A percentile compares a stretch with the other conserved stretches of the same genome.
Evolutionary conservation across 2,329 filamentous ascomycete genomes (phyloP).

Genomic region (Hymenoscyphus infarciens): DNA sequence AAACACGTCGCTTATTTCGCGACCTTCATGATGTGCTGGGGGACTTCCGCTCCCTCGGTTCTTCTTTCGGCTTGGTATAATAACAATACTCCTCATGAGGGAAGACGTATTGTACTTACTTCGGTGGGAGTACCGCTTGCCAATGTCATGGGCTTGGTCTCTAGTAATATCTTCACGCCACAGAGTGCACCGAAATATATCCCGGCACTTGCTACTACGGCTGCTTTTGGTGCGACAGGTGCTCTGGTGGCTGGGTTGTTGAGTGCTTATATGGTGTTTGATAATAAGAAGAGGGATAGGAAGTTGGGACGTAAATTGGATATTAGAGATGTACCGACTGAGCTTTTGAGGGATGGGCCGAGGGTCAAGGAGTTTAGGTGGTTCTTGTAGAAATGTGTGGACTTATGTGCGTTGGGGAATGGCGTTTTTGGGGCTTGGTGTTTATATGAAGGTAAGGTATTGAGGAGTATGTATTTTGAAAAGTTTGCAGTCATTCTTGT

Average conservation of each 20-base stretch:
- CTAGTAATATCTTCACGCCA: slow-evolving; percentile 63
- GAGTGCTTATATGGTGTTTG: slow-evolving; percentile 59
- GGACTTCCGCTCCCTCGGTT: slow-evolving; percentile 31
- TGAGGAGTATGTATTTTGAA: not conserved
- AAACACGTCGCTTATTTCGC: slow-evolving; percentile 60
- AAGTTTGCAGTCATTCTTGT: not conserved
- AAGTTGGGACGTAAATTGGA: slow-evolving; percentile 29
- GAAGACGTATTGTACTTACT: slow-evolving; percentile 57
- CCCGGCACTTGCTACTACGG: slow-evolving; percentile 61
- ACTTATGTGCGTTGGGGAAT: not conserved
- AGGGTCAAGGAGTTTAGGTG: slow-evolving; percentile 52
- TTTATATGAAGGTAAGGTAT: not conserved
- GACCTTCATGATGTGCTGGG: slow-evolving; percentile 64
- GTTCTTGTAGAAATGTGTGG: slow-evolving; percentile 42
- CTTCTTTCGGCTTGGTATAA: slow-evolving; percentile 45
- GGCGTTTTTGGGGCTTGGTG: slow-evolving; percentile 8
- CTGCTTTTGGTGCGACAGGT: slow-evolving; percentile 60
- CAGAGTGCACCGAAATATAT: slow-evolving; percentile 65
- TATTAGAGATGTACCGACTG: slow-evolving; percentile 51
- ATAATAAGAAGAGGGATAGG: slow-evolving; percentile 38
- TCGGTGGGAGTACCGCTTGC: slow-evolving; percentile 59
- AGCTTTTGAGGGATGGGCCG: slow-evolving; percentile 52
- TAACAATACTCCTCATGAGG: slow-evolving; percentile 64
- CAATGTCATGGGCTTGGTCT: slow-evolving; percentile 67
- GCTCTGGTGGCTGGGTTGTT: slow-evolving; percentile 51